phyloP scores from a whole-genome alignment of 2,329 filamentous ascomycete genomes.

The Colletotrichum camelliae region DNA sequence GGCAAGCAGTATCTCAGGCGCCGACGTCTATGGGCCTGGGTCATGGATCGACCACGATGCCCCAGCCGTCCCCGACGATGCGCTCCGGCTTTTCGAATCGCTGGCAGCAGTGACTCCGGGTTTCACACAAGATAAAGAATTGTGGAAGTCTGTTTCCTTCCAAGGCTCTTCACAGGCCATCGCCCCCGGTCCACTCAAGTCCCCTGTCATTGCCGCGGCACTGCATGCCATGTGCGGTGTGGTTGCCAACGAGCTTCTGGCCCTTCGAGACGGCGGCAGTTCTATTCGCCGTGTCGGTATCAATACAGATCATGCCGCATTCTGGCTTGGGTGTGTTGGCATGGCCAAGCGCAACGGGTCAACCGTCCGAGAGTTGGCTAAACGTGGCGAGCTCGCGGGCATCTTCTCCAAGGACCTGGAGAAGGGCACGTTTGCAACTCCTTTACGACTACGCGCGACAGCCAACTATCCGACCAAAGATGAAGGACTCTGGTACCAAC shows the following conservation, averaged over 20 bases:
- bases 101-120: not conserved
- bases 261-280: not conserved
- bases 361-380: not conserved
- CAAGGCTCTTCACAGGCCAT: not conserved
- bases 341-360: not conserved
- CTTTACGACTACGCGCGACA: not conserved
- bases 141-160: not conserved
- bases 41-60: not conserved
- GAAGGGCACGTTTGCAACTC: not conserved
- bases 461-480: not conserved
- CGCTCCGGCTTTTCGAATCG: not conserved
- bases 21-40: not conserved
- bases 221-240: not conserved
- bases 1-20: not conserved
- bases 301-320: not conserved
- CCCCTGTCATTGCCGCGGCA: not conserved
- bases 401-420: not conserved
- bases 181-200: not conserved
- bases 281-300: not conserved
- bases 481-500: not conserved
- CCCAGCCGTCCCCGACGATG: not conserved
- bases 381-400: not conserved
- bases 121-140: not conserved
- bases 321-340: not conserved
- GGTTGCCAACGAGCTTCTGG: not conserved